Evolutionary conservation across 2,329 filamentous ascomycete species (phyloP), one percentile per base, ranked within the genome.

Genomic region (Phialemonium atrogriseum): DNA sequence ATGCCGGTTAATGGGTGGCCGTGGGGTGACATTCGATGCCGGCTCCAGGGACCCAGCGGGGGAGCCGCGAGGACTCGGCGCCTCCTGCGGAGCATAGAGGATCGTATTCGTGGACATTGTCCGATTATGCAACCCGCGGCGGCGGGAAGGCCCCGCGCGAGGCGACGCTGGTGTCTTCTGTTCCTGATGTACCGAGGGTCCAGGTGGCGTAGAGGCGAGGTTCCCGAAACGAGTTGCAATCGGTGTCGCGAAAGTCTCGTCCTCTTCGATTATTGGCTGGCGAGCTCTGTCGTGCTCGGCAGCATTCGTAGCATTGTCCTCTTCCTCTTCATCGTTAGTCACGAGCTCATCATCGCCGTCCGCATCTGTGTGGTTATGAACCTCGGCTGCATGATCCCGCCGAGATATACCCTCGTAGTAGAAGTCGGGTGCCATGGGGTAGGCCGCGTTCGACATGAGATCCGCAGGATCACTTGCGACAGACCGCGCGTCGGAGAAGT

Each of bases 301-400:
- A n/a, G 49, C 52, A 43, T 69, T 60, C 42, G 62, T 61, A 46
- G 59, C 51, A 48, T 50, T 56, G 11, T 67, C 62, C 30, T 76
- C 68, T 34, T 74, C 72, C 24, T 80, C 76, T 35, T 88, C 82
- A 34, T 86, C 83, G 34, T 87, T 84, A 4, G 83, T 88, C 10
- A 84, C 71, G n/a, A 88, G 64, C 54, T 95, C 88, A 46, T 94
- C 88, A 47, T 95, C 88, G 1, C 86, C 85, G 50, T 94, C 86
- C 6, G 80, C 84, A 47, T 91, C 85, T 0, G 84, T 87, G 36
- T 87, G 77, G 26, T 73, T 68, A 41, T 69, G 70, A 30, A 66
- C 60, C 15, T 62, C 47, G 60, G 32, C 18, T 3, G 68, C 25
- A 47, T 53, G 62, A 52, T 73, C 59, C 22, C 55, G 59, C 16